Evolutionary conservation across 1,284 basidiomycete species (phyloP), one percentile per base, ranked within the genome.

Genomic region (Sporisorium graminicola): DNA sequence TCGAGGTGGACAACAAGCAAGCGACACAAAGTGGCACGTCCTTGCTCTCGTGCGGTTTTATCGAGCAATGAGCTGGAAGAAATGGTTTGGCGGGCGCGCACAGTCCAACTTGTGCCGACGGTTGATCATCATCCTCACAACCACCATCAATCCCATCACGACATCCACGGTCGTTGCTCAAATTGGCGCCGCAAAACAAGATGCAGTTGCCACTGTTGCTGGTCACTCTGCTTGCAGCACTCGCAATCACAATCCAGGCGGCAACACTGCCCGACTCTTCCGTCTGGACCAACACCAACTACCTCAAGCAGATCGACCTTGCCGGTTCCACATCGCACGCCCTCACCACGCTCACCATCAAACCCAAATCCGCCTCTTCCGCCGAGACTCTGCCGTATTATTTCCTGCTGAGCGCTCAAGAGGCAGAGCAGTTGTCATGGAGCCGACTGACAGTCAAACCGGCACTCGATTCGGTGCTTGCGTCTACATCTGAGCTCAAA

Each of bases 261-360:
- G 64, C 43, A 10, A 27, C 50, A 22, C 47, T 67, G 7, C 75
- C 75, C 22, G 26, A 29, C 18, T 37, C 75, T 0, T 40, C 29
- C 14, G 70, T 66, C 42, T 79, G 77, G 77, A 74, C 67, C 49
- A 79, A 77, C 55, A 24, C 40, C 51, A 76, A 79, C 44, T 60
- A 54, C 50, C 29, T 59, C 53, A 81, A 80, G 61, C 71, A 58
- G 35, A 60, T 81, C 52, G 74, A 80, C n/a, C 66, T 82, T 9
- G 69, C 76, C 51, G 81, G 81, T n/a, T 66, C 81, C 13, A 64
- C 77, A 18, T 65, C 77, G 14, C 67, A 74, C 35, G 26, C 69
- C 8, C 55, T 68, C 46, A 71, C 74, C 8, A 61, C 66, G 10
- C 53, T 85, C 29, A 64, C 70, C 5, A 73, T 82, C 37, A 80